Base-by-base conservation (phyloP, 2,329 filamentous ascomycete genomes). In the Microcera coccophila region DNA sequence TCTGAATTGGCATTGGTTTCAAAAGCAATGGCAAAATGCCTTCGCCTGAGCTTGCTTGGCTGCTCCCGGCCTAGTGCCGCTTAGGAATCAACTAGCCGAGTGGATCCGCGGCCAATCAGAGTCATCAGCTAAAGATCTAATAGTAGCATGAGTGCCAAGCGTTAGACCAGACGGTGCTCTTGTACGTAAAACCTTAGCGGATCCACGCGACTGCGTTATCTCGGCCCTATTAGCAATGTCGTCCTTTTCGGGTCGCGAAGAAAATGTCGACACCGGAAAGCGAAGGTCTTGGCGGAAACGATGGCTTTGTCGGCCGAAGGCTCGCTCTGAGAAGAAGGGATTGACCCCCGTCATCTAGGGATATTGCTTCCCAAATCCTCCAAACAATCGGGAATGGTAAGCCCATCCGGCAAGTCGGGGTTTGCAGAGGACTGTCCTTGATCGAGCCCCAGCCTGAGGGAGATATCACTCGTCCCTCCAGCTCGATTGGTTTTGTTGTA, bases 1-100 rank as follows among this genome's bases (percentile, higher is more conserved):
- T 60, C 57, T 55, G 57, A 52, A 55, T 57, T 61, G 52, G 59
- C 53, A 57, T 61, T 55, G 53, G 58, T 61, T 59, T 61, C 58
- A 58, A 57, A 51, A 48, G 36, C 41, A 37, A 49, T 53, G 47
- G 49, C 53, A 55, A 62, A 60, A 56, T 60, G 58, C 52, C 43
- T 42, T 36, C 15, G 42, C 49, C 44, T 45, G 49, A 53, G 47
- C 42, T 48, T 50, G 47, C 45, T 55, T 62, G 50, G 42, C 60
- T 62, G 35, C 55, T 65, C 17, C 45, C 44, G 20, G 58, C 44
- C 49, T 70, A 62, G 60, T 41, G 49, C 41, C 20, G 43, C 45
- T 54, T 42, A 45, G 44, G 36, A 49, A 49, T 49, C 45, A 51
- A 36, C 47, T 44, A 52, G 28, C 31, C 14, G 20, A 35, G 45